Evolutionary conservation across 108 stramenopile genomes (phyloP).

Genomic region (Cyclotella sp.): DNA sequence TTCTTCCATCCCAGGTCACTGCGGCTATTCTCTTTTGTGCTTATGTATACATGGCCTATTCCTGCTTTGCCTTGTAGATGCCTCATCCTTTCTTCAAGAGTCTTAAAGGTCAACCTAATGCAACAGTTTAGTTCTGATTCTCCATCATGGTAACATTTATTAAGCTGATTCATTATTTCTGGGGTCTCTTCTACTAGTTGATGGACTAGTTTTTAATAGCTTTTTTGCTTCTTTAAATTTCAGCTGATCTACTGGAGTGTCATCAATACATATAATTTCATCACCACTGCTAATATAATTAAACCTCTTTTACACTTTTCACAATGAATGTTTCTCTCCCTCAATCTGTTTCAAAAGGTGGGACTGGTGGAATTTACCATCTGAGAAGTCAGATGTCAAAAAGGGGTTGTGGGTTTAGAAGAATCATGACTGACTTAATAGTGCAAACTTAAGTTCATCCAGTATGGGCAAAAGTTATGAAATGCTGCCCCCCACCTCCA

Average conservation of each 20-base stretch:
- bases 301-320: conserved; percentile 82
- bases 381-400: not conserved
- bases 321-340: conserved; percentile 84
- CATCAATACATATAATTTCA: conserved; percentile 88
- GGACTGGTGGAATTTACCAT: conserved; percentile 92
- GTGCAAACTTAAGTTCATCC: conserved; percentile 54
- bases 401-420: not conserved
- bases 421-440: not conserved
- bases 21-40: conserved; percentile 8
- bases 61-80: conserved; percentile 68
- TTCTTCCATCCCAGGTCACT: conserved; percentile 7
- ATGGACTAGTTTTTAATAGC: conserved; percentile 25
- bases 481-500: conserved; percentile 93
- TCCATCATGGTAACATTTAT: not conserved
- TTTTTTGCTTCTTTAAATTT: conserved; percentile 88
- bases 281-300: conserved; percentile 91
- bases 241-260: conserved; percentile 57
- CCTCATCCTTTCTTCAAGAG: conserved; percentile 89
- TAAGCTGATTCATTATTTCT: conserved; percentile 3
- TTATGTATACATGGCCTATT: not conserved
- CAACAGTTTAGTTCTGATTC: conserved; percentile 12
- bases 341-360: conserved; percentile 92
- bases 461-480: conserved; percentile 90
- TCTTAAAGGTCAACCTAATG: conserved; percentile 85
- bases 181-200: conserved; percentile 14